Evolutionary conservation across 257 asterid species (phyloP), one percentile per base, ranked within the genome.

Genomic region (Fraxinus quadrangulata): DNA sequence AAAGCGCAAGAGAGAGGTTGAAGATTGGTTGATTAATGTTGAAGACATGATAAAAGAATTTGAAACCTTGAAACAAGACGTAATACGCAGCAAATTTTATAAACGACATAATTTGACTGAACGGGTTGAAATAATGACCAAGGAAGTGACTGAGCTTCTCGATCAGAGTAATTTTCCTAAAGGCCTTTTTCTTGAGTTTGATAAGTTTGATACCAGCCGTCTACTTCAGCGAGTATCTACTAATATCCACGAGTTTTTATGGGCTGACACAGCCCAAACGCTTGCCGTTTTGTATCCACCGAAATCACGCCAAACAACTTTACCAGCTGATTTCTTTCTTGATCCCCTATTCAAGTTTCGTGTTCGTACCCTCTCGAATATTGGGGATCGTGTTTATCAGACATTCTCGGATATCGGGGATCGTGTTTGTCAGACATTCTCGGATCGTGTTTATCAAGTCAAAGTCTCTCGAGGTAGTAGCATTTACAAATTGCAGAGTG

Each of bases 401-500:
- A n/a, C n/a, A n/a, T n/a, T n/a, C n/a, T n/a, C n/a, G n/a, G n/a
- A n/a, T n/a, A n/a, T n/a, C n/a, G n/a, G n/a, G n/a, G n/a, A n/a
- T n/a, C n/a, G n/a, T n/a, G n/a, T n/a, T n/a, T n/a, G n/a, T n/a
- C n/a, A n/a, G n/a, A n/a, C 73, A 34, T 49, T 40, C 26, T 54
- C 1, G 3, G 47, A 17, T 75, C 72, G 39, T 65, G 84, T 72
- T 49, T 3, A 47, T 47, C 77, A 78, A 67, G 56, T 81, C n/a
- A 34, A 1, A 9, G 40, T 72, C 21, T 76, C 81, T 72, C 75
- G n/a, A 69, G 33, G 33, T 37, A 51, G 10, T 1, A 72, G 14
- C 78, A 72, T 72, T 65, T 19, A 54, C 19, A 51, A 17, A 28
- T n/a, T 76, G 37, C 84, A 76, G 49, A 75, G 13, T 31, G 75